phyloP scores from a whole-genome alignment of 768 basidiomycete species.

The Mycena vulgaris region DNA sequence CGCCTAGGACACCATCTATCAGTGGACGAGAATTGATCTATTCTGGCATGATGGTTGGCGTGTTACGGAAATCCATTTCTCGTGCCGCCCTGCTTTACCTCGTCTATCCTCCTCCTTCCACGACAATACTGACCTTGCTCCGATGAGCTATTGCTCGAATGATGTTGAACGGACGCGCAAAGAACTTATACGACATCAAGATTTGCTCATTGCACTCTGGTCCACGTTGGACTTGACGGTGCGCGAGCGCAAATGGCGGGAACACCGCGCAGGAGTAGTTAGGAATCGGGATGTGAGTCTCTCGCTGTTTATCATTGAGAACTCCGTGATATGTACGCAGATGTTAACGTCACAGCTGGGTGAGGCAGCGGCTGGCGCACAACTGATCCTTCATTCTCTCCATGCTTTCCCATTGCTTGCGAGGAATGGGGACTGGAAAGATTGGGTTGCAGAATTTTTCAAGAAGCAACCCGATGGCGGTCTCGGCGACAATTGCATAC shows the following conservation, averaged over 20 bases:
- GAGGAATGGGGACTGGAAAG: not conserved
- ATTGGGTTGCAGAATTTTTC: conserved; percentile 18
- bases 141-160: conserved; percentile 13
- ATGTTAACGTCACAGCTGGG: conserved; percentile 2
- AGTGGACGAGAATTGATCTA: conserved; percentile 3
- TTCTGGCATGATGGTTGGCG: not conserved
- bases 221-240: conserved; percentile 9
- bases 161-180: conserved; percentile 13
- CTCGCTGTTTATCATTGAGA: conserved; percentile 1
- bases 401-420: conserved; percentile 7
- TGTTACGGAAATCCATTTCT: not conserved
- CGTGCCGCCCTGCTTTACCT: not conserved
- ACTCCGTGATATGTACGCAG: conserved; percentile 10
- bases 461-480: conserved; percentile 1
- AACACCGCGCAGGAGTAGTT: not conserved
- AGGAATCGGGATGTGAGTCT: conserved; percentile 15
- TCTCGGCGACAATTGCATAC: not conserved
- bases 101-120: not conserved
- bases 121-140: conserved; percentile 5
- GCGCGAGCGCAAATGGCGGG: conserved; percentile 11
- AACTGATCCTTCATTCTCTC: conserved; percentile 13
- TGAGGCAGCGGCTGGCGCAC: conserved; percentile 15
- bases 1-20: not conserved
- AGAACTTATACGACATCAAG: conserved; percentile 8
- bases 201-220: conserved; percentile 12